Conservation (phyloP, 2,329 filamentous ascomycete species). For the Endothia cerciana region DNA sequence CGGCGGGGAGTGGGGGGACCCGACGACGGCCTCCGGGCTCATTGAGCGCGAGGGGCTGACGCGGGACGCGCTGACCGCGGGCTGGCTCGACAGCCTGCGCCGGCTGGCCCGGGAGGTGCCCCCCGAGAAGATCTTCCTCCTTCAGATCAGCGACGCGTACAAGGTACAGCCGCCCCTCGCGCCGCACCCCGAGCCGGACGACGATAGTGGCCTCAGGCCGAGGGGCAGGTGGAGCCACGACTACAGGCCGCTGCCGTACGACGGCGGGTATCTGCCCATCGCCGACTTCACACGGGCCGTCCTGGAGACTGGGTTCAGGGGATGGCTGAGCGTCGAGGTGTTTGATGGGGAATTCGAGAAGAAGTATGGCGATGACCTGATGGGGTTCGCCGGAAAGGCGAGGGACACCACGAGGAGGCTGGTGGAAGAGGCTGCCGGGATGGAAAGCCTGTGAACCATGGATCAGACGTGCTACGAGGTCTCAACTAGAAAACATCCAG, state of each 20-base stretch:
- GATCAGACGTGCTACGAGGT: neutral
- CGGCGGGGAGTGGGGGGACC: constrained; percentile 74
- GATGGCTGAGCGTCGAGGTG: constrained; percentile 38
- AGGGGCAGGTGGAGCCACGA: constrained; percentile 73
- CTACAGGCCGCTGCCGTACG: constrained; percentile 69
- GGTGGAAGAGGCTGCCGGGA: constrained; percentile 20
- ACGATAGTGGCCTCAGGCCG: constrained; percentile 59
- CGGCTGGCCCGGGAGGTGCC: constrained; percentile 63
- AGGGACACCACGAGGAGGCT: constrained; percentile 20
- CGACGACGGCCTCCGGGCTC: constrained; percentile 64
- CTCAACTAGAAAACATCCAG: neutral
- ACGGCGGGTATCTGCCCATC: constrained; percentile 72
- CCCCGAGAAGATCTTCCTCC: constrained; percentile 70
- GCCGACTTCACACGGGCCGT: constrained; percentile 68
- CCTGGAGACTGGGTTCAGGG: constrained; percentile 59
- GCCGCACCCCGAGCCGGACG: constrained; percentile 40
- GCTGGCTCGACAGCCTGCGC: constrained; percentile 58
- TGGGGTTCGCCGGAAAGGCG: constrained; percentile 35
- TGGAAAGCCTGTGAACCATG: neutral
- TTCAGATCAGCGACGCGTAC: constrained; percentile 79
- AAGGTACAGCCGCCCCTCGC: constrained; percentile 60
- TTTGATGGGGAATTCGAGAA: constrained; percentile 39
- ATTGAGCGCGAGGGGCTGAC: constrained; percentile 49
- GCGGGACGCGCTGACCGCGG: constrained; percentile 49
- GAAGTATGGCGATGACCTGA: constrained; percentile 38